Percentiles rank a stretch among this genome's conserved stretches.
These are phyloP conservation scores for Nakazawaea peltata DNA, from an alignment of 805 yeast genomes.

Conservation along the genomic window DNA sequence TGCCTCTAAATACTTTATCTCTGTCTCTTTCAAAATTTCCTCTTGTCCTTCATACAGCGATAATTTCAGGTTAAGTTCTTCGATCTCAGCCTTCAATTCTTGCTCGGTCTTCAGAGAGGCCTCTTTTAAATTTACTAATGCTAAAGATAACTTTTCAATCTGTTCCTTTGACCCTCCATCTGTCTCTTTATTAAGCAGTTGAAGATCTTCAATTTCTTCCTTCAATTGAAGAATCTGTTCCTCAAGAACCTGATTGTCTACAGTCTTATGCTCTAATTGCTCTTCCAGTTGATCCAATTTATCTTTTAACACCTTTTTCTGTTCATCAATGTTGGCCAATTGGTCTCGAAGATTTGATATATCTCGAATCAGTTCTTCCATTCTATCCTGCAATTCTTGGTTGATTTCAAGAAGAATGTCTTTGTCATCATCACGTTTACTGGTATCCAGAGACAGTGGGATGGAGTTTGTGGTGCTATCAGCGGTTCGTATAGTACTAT, in stretches of 20 bases:
- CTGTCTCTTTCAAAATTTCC: neutral
- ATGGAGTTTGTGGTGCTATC: neutral
- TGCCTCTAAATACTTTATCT: conserved; percentile 18
- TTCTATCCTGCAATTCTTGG: conserved; percentile 36
- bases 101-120: neutral
- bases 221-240: conserved; percentile 25
- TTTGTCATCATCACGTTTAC: neutral
- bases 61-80: neutral
- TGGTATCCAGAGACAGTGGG: neutral
- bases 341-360: conserved; percentile 20
- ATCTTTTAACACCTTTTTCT: conserved; percentile 22
- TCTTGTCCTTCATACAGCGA: neutral
- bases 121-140: neutral
- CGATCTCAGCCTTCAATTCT: neutral
- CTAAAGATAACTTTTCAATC: neutral
- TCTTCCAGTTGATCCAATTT: conserved; percentile 15
- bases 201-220: conserved; percentile 20
- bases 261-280: conserved; percentile 22
- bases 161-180: neutral
- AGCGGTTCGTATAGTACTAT: too few relatives aligned
- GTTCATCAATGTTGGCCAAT: conserved; percentile 18
- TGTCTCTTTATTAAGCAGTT: conserved; percentile 1
- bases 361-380: conserved; percentile 24
- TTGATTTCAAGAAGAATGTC: conserved; percentile 23
- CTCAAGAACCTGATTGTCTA: conserved; percentile 37